Evolutionary conservation across 495 filamentous ascomycete genomes (phyloP).

Genomic region (Venustampulla echinocandica): DNA sequence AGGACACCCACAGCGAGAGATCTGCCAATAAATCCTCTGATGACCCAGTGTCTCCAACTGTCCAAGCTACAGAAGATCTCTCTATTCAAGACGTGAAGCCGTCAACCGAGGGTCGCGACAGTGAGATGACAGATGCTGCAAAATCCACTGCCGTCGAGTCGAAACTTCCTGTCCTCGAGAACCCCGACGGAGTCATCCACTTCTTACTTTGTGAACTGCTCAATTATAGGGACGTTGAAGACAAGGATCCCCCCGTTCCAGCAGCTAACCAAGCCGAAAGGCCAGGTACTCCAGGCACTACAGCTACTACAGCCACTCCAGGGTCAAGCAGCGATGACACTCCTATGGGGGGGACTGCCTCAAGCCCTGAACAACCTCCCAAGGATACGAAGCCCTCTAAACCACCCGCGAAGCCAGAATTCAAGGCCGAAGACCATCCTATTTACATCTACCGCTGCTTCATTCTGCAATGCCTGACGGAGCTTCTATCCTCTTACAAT

Average conservation of each 20-base stretch:
- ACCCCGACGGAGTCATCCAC: slow-evolving; percentile 91
- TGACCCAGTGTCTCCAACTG: slow-evolving; percentile 26
- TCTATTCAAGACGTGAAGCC: slow-evolving; percentile 44
- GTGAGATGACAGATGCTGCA: slow-evolving; percentile 49
- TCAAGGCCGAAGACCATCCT: slow-evolving; percentile 88
- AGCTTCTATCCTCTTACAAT: slow-evolving; percentile 88
- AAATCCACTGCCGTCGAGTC: slow-evolving; percentile 50
- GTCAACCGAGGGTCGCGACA: slow-evolving; percentile 41
- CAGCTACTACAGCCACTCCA: no score
- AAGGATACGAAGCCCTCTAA: slow-evolving; percentile 51
- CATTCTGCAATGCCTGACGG: slow-evolving; percentile 84
- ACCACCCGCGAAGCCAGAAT: slow-evolving; percentile 54
- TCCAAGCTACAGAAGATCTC: slow-evolving; percentile 48
- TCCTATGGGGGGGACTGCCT: slow-evolving; percentile 13
- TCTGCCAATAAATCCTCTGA: slow-evolving; percentile 6
- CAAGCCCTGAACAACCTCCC: slow-evolving; percentile 17
- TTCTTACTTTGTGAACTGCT: slow-evolving; percentile 91
- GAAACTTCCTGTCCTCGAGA: slow-evolving; percentile 81
- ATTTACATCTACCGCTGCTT: slow-evolving; percentile 97
- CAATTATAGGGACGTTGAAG: slow-evolving; percentile 84
- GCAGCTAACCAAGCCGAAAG: slow-evolving; percentile 13
- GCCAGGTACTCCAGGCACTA: slow-evolving; percentile 14
- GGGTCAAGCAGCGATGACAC: slow-evolving; percentile 20
- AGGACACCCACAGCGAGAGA: slow-evolving; percentile 10
- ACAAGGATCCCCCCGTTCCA: slow-evolving; percentile 52